Percentiles rank a stretch among this genome's conserved stretches.
Evolutionary conservation across 495 filamentous ascomycete species (phyloP).

Genomic region (Copromyces sp.): DNA sequence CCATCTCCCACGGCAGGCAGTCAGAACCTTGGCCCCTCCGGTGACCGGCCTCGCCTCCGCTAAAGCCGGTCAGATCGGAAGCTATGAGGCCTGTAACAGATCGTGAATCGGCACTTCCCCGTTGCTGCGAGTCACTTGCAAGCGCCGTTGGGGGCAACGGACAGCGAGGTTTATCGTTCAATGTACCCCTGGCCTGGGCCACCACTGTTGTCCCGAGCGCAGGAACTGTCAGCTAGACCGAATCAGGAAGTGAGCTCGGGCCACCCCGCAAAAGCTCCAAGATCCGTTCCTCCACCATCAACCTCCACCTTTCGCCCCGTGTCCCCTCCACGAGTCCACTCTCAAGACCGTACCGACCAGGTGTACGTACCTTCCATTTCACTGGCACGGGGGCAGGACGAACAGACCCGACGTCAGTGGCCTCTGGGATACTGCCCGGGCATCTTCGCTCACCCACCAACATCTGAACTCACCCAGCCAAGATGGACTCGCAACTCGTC

Average conservation of each 20-base stretch:
- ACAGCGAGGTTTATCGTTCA: neutral
- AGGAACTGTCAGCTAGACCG: neutral
- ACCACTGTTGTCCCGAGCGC: neutral
- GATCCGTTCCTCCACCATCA: neutral
- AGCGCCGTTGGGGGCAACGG: neutral
- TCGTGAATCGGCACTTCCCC: neutral
- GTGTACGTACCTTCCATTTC: neutral
- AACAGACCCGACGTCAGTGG: neutral
- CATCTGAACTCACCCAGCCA: neutral
- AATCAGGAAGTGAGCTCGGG: neutral
- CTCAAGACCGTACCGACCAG: neutral
- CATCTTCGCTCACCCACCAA: neutral
- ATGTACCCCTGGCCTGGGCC: neutral
- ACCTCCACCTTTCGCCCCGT: neutral
- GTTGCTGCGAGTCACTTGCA: neutral
- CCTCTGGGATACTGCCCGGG: neutral
- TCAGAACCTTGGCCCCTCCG: neutral
- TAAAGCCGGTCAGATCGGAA: neutral
- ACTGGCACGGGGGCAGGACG: neutral
- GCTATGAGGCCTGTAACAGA: neutral
- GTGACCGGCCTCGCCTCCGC: neutral
- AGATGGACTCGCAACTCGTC: conserved; percentile 77
- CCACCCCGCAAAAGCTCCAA: neutral
- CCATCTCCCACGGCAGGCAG: neutral
- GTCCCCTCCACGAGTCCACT: neutral